Evolutionary conservation across 2,329 filamentous ascomycete genomes (phyloP), one percentile per base, ranked within the genome.

Genomic region (Phyllosticta citriasiana): DNA sequence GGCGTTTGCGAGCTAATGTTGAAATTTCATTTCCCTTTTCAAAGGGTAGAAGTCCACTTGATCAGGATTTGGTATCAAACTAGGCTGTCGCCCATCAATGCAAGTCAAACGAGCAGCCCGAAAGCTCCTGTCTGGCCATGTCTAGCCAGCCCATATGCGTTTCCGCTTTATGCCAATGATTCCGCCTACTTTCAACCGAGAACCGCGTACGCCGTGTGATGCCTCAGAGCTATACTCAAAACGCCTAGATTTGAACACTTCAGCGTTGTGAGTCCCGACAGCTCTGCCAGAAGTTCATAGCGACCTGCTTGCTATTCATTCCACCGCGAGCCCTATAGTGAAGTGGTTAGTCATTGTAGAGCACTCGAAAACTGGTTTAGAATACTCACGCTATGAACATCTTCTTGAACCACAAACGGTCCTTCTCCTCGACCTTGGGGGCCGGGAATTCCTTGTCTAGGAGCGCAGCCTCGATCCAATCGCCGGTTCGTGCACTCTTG

Each of bases 321-420:
- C 59, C 59, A 25, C 59, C 59, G n/a, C 59, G 54, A 25, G 59
- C 59, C 59, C 59, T 61, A 22, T 8, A 35, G 25, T 12, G 6
- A 53, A 19, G 10, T 27, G 9, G 55, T 61, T 25, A 61, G 59
- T 22, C 16, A 56, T 30, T 22, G 47, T 10, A 56, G 4, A 25
- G 5, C 5, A 53, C 7, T 3, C 9, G 10, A 14, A 4, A 51
- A 19, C 16, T 14, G 35, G 12, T 8, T 25, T 2, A 35, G 33
- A 25, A 8, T n/a, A 61, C 59, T 61, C 52, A 58, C 60, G 60
- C 60, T 25, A 62, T 55, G 9, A 62, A 35, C 60, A 62, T 62
- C 24, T 51, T 19, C 60, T 50, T 55, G 51, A 58, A 62, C 56
- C 60, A 57, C 16, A 51, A 35, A 35, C 60, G 57, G 10, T 62